Percentiles rank a stretch among this genome's conserved stretches.
Conservation (phyloP, 2,329 filamentous ascomycete species). For the Cladosporium oxysporum region DNA sequence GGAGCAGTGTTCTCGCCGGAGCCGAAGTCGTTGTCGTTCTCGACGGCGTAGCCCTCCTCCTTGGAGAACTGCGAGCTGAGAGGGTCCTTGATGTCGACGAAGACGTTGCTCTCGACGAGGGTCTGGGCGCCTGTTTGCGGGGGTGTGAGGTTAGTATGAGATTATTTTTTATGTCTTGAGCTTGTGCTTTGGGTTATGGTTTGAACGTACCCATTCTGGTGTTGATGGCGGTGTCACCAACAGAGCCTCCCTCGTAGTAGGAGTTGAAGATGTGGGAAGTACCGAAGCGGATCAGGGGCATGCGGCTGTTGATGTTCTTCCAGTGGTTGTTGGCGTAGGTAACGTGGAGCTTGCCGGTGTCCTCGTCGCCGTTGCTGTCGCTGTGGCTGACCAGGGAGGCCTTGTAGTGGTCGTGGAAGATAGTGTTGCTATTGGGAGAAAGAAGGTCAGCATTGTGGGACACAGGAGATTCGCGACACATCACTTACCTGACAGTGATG, state of each 20-base stretch:
- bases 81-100: slow-evolving; percentile 37
- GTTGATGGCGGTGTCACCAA: slow-evolving; percentile 43
- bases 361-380: slow-evolving; percentile 59
- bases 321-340: slow-evolving; percentile 70
- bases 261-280: slow-evolving; percentile 64
- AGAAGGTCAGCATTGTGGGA: background rate
- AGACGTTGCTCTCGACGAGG: slow-evolving; percentile 47
- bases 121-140: slow-evolving; percentile 39
- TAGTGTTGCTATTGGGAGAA: slow-evolving; percentile 35
- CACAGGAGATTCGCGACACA: background rate
- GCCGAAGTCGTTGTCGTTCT: slow-evolving; percentile 38
- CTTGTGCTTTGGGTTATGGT: too few relatives aligned
- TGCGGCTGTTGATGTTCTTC: slow-evolving; percentile 64
- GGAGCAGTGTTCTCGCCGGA: slow-evolving; percentile 35
- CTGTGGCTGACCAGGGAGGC: slow-evolving; percentile 62
- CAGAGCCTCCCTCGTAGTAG: slow-evolving; percentile 42
- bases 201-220: slow-evolving; percentile 36
- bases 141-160: background rate
- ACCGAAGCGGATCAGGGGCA: slow-evolving; percentile 66
- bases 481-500: slow-evolving; percentile 51
- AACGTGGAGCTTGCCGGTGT: slow-evolving; percentile 62
- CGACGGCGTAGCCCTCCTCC: slow-evolving; percentile 40
- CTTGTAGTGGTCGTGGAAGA: slow-evolving; percentile 63
- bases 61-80: slow-evolving; percentile 38
- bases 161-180: background rate